Conservation (phyloP, 1,284 basidiomycete species). For the Marasmius fiardii region DNA sequence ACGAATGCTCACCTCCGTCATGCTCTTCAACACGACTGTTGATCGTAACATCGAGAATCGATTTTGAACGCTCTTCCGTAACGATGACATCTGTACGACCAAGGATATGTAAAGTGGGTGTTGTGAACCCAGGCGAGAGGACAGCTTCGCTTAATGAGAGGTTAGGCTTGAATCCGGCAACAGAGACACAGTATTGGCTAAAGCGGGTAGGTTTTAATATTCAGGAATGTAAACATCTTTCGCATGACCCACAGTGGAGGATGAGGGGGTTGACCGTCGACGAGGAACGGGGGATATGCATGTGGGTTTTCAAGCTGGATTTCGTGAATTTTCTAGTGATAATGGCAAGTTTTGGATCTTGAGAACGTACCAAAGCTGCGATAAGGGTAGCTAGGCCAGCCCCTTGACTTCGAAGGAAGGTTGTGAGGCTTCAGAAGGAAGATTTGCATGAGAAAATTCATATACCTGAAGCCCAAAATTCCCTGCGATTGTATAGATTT, state of each 20-base stretch:
- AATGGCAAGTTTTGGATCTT: background rate
- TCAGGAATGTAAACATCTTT: constrained; percentile 9
- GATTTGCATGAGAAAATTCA: background rate
- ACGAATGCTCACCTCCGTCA: constrained; percentile 56
- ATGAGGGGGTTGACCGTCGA: constrained; percentile 62
- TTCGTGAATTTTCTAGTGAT: background rate
- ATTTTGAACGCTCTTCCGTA: constrained; percentile 63
- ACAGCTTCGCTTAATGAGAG: constrained; percentile 51
- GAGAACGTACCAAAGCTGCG: constrained; percentile 56
- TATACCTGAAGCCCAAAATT: constrained; percentile 77
- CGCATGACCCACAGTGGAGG: constrained; percentile 59
- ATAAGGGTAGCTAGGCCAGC: constrained; percentile 77
- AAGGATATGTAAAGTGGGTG: constrained; percentile 80
- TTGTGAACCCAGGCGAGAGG: constrained; percentile 54
- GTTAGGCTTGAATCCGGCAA: constrained; percentile 62
- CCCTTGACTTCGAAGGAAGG: constrained; percentile 56
- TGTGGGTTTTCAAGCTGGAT: constrained; percentile 28
- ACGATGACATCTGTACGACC: constrained; percentile 83
- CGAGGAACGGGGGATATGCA: constrained; percentile 61
- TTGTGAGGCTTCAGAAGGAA: background rate
- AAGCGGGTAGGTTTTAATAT: background rate
- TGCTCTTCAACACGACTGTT: constrained; percentile 69
- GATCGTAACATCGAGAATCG: constrained; percentile 55
- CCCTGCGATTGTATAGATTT: constrained; percentile 45
- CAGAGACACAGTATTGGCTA: constrained; percentile 67